A percentile compares a stretch with the other conserved stretches of the same genome.
phyloP scores from a whole-genome alignment of 768 basidiomycete species.

The Trametes elegans region DNA sequence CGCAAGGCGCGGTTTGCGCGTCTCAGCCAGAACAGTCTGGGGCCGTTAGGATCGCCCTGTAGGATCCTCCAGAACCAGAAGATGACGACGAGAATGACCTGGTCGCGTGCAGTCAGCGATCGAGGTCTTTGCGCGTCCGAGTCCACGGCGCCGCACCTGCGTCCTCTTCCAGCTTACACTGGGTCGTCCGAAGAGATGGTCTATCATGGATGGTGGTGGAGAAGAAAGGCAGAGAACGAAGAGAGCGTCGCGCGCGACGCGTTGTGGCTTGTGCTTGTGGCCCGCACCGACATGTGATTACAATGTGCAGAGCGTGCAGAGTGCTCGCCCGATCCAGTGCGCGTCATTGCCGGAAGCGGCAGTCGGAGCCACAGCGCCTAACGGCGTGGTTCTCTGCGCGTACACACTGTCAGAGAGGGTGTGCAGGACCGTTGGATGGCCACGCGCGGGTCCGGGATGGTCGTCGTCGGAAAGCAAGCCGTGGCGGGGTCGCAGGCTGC shows the following conservation, averaged over 20 bases:
- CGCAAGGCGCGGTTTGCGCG: conserved; percentile 57
- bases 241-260: background rate
- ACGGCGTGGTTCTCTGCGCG: background rate
- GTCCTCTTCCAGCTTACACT: conserved; percentile 87
- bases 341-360: conserved; percentile 1
- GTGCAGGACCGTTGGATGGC: background rate
- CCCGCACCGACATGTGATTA: conserved; percentile 15
- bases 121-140: background rate
- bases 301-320: background rate
- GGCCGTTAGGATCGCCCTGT: conserved; percentile 60
- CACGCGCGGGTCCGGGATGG: background rate
- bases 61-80: conserved; percentile 89
- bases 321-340: conserved; percentile 7
- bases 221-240: conserved; percentile 4
- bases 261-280: conserved; percentile 28
- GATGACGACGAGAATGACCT: conserved; percentile 88
- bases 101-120: background rate
- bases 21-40: conserved; percentile 64
- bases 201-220: conserved; percentile 64
- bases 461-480: background rate
- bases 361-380: conserved; percentile 12
- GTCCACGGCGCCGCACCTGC: conserved; percentile 48
- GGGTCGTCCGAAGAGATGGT: conserved; percentile 87
- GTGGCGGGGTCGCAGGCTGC: too few species aligned
- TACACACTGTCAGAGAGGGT: background rate